Evolutionary conservation across 768 basidiomycete genomes (phyloP).

Genomic region (Xanthoconium stramineum): DNA sequence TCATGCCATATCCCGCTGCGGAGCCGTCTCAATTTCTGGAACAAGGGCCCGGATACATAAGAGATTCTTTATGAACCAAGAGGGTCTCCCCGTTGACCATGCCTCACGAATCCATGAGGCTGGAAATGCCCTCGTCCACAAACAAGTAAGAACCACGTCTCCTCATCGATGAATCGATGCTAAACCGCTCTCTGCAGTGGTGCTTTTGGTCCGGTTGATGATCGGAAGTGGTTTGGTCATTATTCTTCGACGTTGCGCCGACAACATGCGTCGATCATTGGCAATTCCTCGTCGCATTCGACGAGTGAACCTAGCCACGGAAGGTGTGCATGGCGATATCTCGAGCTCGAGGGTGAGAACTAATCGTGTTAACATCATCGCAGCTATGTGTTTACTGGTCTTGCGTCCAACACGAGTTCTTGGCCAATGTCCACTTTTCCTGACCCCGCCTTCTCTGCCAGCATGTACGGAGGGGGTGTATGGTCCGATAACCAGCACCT

Average conservation of each 20-base stretch:
- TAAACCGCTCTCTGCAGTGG: neutral
- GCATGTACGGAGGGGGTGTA: neutral
- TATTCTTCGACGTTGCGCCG: neutral
- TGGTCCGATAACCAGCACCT: neutral
- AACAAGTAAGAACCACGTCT: constrained; percentile 9
- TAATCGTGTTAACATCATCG: neutral
- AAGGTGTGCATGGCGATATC: constrained; percentile 11
- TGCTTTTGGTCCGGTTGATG: neutral
- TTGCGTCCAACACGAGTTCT: neutral
- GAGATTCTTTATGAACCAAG: constrained; percentile 8
- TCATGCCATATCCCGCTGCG: constrained; percentile 2
- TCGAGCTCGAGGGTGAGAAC: neutral
- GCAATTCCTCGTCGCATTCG: neutral
- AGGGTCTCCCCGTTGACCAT: neutral
- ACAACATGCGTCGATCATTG: neutral
- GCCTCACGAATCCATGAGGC: neutral
- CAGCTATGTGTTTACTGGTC: neutral
- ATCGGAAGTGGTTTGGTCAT: neutral
- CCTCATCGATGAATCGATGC: neutral
- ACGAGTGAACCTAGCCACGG: neutral
- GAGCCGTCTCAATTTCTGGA: constrained; percentile 11
- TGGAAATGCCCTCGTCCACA: constrained; percentile 5
- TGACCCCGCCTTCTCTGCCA: neutral
- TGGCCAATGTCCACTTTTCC: neutral
- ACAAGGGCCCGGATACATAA: neutral